Evolutionary conservation across 2,329 filamentous ascomycete species (phyloP), one percentile per base, ranked within the genome.

Genomic region (Zasmidium citrigriseum): DNA sequence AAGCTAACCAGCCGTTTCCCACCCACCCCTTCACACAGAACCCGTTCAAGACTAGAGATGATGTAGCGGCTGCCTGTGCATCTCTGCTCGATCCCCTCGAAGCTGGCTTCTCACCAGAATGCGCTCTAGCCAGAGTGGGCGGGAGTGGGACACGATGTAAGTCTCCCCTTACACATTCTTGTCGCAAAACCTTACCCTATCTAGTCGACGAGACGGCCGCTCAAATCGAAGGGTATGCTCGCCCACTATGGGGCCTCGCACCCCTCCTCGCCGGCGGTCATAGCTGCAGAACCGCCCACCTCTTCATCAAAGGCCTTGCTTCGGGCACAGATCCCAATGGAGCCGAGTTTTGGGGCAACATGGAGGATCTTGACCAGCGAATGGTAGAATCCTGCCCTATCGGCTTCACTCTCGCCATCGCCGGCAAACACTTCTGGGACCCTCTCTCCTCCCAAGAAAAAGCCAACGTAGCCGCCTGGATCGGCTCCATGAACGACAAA

Each of bases 351-450:
- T 93, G 89, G 89, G 89, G 89, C 0, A 86, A 84, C 56, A 88
- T 90, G 63, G 82, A 86, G 64, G 89, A 92, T 69, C 86, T 88
- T 57, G 90, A 93, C 69, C 89, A 93, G 77, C 80, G 89, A 23
- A 93, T 93, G 90, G 90, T 93, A 2, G 90, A 93, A 72, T 90
- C 91, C 82, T 92, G 89, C 69, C 89, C 89, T 0, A 80, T 93
- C 58, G 90, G 89, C 0, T 93, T 86, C 67, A 85, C 89, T 1
- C 78, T 93, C 54, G 89, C 88, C 27, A 86, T 91, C 53, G 88
- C 86, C 29, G 79, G 81, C 24, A 75, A 72, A 78, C 80, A 70
- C 65, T 82, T 91, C 58, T 92, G 89, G 88, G 78, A 86, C 14
- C 84, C 82, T 1, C 76, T 93, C 67, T 83, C 80, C 2, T 81